Base-by-base conservation (phyloP, 768 basidiomycete species). In the Boletus pseudopeckii region DNA sequence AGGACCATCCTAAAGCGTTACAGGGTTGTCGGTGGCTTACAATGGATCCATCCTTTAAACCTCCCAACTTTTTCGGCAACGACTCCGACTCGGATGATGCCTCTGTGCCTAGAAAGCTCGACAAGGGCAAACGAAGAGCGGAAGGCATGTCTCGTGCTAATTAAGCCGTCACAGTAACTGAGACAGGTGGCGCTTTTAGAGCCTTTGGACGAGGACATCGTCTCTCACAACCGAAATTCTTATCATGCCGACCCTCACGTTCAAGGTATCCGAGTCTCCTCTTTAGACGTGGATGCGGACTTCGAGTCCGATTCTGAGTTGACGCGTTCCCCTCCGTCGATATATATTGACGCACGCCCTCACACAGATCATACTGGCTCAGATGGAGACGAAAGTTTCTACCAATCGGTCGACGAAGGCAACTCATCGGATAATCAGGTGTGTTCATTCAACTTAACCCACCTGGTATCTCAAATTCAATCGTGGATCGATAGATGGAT, bases 71-170 rank as follows among this genome's bases (percentile, higher is more conserved):
- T 22, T 66, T 66, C 15, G 1, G 4, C 4, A 5, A 38, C 2
- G 20, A 52, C 11, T 28, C 28, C 4, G 33, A 53, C n/a, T 13
- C 22, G 5, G 34, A 38, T 14, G 22, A 51, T 13, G n/a, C 0
- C 24, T 24, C 42, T 26, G 8, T 43, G 54, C 36, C 64, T 8
- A 47, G 17, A 11, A 55, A 20, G 32, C 11, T 46, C 14, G 63
- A 64, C 46, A 64, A 64, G 39, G 64, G 64, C 9, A 63, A 64
- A 39, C 49, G 17, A 50, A 64, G 53, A 40, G 64, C 57, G 0
- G 49, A 60, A 34, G 64, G 63, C 55, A 15, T 26, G 51, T 43
- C 14, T 42, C 22, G 5, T 28, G n/a, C 11, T 3, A 5, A 41
- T 20, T 0, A 24, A 33, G 4, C 5, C 13, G 1, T n/a, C 17